Base-by-base conservation (phyloP, 164 flowering plant genomes). In the Macadamia integrifolia region DNA sequence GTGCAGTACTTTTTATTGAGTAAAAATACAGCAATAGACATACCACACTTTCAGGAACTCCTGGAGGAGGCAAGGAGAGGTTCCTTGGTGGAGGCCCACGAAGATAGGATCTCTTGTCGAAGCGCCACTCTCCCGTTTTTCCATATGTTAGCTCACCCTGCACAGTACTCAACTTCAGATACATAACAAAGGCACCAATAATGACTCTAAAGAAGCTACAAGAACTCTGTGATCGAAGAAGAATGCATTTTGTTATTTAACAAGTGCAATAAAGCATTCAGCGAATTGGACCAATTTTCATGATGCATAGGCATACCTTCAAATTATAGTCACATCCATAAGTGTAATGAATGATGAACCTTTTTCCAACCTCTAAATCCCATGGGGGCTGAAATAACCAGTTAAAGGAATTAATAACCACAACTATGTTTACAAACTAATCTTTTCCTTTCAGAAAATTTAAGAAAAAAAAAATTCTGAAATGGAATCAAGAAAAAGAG, bases 21-120 rank as follows among this genome's bases (percentile, higher is more conserved):
- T n/a, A 58, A 46, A 50, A 44, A 57, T 14, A 58, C 23, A 49
- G 31, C 5, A n/a, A 49, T 56, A 49, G 18, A 67, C 93, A 72
- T 90, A 94, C 99, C 96, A 94, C 98, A 85, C 96, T 95, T 85
- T 95, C 96, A 66, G 98, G 99, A 74, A 92, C 99, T 31, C 93
- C 91, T 2, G 90, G 89, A 73, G 99, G 99, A 10, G 99, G 99
- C 77, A 95, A 56, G 3, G 97, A 30, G 3, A 85, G 79, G 69
- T 95, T 89, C 72, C 68, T 85, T 10, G 96, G 93, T 9, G 89
- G 91, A 74, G 93, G 92, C 56, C 85, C 86, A 59, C 78, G 72
- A 43, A 84, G 78, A 77, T 81, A 74, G 23, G 97, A 84, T 80
- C 99, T 84, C 73, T 95, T 95, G 78, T 95, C 95, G 68, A 95